Conservation (phyloP, 2,329 filamentous ascomycete species). For the Rutstroemia sp. region DNA sequence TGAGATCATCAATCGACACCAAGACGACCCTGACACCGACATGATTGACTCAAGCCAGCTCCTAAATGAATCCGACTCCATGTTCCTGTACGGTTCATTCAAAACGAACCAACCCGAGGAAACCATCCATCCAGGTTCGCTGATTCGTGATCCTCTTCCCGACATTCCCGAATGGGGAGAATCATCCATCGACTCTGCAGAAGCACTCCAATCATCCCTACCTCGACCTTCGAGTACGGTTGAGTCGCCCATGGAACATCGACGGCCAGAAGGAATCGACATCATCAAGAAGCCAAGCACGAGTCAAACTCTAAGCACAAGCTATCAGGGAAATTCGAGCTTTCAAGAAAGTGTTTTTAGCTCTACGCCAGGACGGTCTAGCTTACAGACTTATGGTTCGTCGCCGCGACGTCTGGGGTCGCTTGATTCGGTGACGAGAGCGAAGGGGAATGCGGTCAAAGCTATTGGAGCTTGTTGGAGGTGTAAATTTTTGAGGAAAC, state of each 20-base stretch:
- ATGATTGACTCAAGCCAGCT: background rate
- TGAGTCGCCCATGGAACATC: background rate
- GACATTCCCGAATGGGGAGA: constrained; percentile 2
- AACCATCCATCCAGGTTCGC: too few relatives aligned
- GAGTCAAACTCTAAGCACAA: background rate
- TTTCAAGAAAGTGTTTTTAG: constrained; percentile 8
- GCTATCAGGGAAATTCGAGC: background rate
- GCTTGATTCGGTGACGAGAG: constrained; percentile 6
- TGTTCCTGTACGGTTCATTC: background rate
- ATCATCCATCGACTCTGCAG: background rate
- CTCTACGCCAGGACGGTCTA: background rate
- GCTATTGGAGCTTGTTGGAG: constrained; percentile 15
- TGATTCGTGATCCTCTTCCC: background rate
- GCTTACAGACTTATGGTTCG: background rate
- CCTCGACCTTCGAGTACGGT: background rate
- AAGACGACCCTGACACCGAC: background rate
- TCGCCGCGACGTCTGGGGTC: constrained; percentile 5
- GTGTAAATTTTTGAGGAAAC: constrained; percentile 13
- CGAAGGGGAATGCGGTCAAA: constrained; percentile 13
- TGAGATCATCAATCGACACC: background rate
- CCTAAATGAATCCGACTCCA: background rate
- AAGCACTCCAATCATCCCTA: background rate
- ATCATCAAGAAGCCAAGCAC: background rate
- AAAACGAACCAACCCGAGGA: background rate
- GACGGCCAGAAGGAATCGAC: background rate